Conservation (phyloP, 2,329 filamentous ascomycete species). For the Monilinia polystroma region DNA sequence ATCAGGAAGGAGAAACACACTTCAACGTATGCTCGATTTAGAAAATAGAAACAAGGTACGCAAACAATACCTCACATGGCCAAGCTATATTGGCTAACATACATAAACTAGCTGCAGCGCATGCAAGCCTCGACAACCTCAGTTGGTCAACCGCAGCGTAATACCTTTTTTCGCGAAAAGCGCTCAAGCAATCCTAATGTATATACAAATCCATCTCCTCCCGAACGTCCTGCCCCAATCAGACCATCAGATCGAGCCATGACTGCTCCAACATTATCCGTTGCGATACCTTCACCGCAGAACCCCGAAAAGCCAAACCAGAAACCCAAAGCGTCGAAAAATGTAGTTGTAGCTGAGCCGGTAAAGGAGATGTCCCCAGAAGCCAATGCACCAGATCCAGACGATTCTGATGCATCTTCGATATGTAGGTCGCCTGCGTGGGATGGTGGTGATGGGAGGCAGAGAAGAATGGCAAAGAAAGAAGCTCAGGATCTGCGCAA, state of each 20-base stretch:
- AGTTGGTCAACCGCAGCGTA: slow-evolving; percentile 7
- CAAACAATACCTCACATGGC: slow-evolving; percentile 28
- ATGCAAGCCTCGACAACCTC: slow-evolving; percentile 35
- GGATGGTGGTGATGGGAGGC: slow-evolving; percentile 54
- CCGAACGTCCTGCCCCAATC: slow-evolving; percentile 17
- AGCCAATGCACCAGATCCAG: slow-evolving; percentile 28
- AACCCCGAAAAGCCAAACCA: neutral
- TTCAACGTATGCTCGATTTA: slow-evolving; percentile 59
- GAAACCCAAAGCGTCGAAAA: neutral
- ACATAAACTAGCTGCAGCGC: slow-evolving; percentile 43
- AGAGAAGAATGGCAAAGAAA: slow-evolving; percentile 47
- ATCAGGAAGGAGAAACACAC: slow-evolving; percentile 34
- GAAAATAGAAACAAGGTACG: slow-evolving; percentile 59
- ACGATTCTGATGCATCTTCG: slow-evolving; percentile 36
- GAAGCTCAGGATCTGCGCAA: slow-evolving; percentile 44
- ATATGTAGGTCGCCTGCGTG: slow-evolving; percentile 63
- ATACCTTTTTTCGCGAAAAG: slow-evolving; percentile 19
- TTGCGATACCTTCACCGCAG: slow-evolving; percentile 27
- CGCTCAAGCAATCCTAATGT: slow-evolving; percentile 22
- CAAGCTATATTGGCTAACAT: slow-evolving; percentile 36
- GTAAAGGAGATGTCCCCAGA: neutral
- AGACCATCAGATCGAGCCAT: slow-evolving; percentile 29
- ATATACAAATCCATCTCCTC: slow-evolving; percentile 23
- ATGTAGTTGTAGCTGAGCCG: neutral
- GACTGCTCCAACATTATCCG: slow-evolving; percentile 30